These are phyloP conservation scores for Russula dissimulans DNA, from an alignment of 768 basidiomycete species.

Conservation along the genomic window DNA sequence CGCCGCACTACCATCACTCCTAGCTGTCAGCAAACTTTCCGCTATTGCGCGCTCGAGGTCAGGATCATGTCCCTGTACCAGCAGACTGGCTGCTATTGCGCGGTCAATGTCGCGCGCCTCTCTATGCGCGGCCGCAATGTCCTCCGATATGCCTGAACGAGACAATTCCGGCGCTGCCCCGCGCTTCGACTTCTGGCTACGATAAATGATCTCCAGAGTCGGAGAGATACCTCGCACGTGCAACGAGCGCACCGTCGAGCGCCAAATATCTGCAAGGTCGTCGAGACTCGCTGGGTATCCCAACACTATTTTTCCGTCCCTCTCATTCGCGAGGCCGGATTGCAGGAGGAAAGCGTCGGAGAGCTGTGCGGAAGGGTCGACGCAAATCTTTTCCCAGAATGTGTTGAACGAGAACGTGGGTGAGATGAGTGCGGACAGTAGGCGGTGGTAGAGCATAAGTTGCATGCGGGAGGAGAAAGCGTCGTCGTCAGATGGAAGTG, in stretches of 20 bases:
- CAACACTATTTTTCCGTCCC: not conserved
- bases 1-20: not conserved
- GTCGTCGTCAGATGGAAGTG: constrained; percentile 50
- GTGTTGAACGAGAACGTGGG: constrained; percentile 40
- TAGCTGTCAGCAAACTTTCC: constrained; percentile 17
- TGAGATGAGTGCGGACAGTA: constrained; percentile 44
- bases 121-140: constrained; percentile 11
- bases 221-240: constrained; percentile 30
- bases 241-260: constrained; percentile 20
- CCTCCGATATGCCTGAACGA: not conserved
- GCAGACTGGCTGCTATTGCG: constrained; percentile 41
- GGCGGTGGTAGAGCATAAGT: constrained; percentile 67
- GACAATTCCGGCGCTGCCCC: not conserved
- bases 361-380: constrained; percentile 38
- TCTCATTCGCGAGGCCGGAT: constrained; percentile 20
- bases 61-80: constrained; percentile 19
- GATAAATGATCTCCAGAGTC: constrained; percentile 44
- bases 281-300: constrained; percentile 22
- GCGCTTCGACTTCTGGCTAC: constrained; percentile 21
- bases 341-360: constrained; percentile 40
- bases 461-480: constrained; percentile 53
- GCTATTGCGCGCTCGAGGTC: constrained; percentile 21
- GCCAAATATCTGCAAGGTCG: constrained; percentile 29
- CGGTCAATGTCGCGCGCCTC: constrained; percentile 37
- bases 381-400: constrained; percentile 41